Conservation (phyloP, 441 rosid genomes). For the Hura crepitans region DNA sequence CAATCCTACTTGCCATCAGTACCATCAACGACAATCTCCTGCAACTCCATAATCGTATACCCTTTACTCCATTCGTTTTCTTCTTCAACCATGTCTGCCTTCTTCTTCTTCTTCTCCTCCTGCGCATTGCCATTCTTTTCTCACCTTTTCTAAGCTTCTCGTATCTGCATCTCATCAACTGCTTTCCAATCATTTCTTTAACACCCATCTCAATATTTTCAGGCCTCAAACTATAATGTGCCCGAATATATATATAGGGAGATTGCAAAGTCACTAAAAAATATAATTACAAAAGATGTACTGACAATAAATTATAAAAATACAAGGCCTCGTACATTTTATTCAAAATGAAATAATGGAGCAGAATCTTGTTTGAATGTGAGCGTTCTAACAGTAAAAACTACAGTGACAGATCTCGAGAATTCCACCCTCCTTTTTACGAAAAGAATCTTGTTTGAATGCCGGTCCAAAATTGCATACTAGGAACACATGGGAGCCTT, state of each 20-base stretch:
- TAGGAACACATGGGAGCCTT: slow-evolving; percentile 28
- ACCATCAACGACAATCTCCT: slow-evolving; percentile 33
- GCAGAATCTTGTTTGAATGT: slow-evolving; percentile 18
- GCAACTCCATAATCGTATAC: slow-evolving; percentile 36
- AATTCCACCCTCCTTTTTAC: too few species aligned
- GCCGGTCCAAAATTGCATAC: slow-evolving; percentile 1
- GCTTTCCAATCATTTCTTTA: slow-evolving; percentile 10
- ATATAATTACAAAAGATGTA: too few species aligned
- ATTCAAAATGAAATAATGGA: slow-evolving; percentile 1
- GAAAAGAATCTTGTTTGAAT: background rate
- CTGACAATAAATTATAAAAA: too few species aligned
- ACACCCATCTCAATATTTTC: slow-evolving; percentile 23
- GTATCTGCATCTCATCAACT: slow-evolving; percentile 19
- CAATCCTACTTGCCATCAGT: slow-evolving; percentile 27
- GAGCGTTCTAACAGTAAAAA: too few species aligned
- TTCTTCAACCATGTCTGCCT: slow-evolving; percentile 26
- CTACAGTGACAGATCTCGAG: too few species aligned
- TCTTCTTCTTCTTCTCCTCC: slow-evolving; percentile 16
- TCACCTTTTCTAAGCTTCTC: slow-evolving; percentile 28
- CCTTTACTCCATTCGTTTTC: slow-evolving; percentile 37
- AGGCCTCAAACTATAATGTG: background rate
- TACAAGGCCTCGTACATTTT: too few species aligned
- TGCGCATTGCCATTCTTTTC: slow-evolving; percentile 12
- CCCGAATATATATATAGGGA: background rate
- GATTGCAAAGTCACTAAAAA: too few species aligned